These are phyloP conservation scores for Naganishia sp. DNA, from an alignment of 1,284 basidiomycete genomes.

Conservation along the genomic window DNA sequence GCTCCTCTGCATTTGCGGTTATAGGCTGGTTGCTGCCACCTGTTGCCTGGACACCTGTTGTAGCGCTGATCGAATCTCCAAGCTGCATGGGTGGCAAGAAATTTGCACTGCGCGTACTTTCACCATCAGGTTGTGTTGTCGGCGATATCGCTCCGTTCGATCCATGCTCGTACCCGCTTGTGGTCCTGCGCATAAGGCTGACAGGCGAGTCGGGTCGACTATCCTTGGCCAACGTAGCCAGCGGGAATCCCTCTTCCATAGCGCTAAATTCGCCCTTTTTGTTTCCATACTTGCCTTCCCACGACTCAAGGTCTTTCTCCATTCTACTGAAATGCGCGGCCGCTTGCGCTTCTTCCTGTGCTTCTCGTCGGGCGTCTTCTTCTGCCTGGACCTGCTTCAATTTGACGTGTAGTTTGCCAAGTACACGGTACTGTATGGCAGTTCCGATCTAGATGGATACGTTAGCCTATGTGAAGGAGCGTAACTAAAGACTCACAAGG, in stretches of 20 bases:
- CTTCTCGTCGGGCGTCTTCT: constrained; percentile 71
- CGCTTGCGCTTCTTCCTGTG: constrained; percentile 72
- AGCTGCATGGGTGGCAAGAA: constrained; percentile 29
- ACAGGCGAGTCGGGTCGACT: constrained; percentile 34
- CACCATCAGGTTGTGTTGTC: constrained; percentile 15
- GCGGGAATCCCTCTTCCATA: constrained; percentile 23
- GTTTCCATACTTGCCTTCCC: constrained; percentile 78
- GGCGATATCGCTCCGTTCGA: constrained; percentile 12
- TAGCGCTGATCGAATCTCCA: constrained; percentile 20
- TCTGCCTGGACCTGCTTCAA: constrained; percentile 70
- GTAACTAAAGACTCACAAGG: constrained; percentile 41
- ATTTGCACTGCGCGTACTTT: constrained; percentile 11
- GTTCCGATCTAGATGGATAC: constrained; percentile 64
- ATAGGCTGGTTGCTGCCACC: neutral
- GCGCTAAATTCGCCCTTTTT: constrained; percentile 27
- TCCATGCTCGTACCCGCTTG: constrained; percentile 7
- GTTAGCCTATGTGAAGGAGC: neutral
- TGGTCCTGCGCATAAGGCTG: constrained; percentile 32
- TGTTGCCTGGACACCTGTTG: constrained; percentile 1
- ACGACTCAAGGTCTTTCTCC: constrained; percentile 71
- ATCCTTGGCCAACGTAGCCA: constrained; percentile 18
- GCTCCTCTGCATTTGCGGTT: constrained; percentile 31
- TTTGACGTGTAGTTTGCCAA: constrained; percentile 73
- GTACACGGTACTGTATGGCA: constrained; percentile 84
- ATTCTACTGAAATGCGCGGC: constrained; percentile 70